A percentile compares a stretch with the other conserved stretches of the same genome.
These are phyloP conservation scores for Cardamine chenopodiifolia DNA, from an alignment of 345 rosid genomes.

Conservation along the genomic window DNA sequence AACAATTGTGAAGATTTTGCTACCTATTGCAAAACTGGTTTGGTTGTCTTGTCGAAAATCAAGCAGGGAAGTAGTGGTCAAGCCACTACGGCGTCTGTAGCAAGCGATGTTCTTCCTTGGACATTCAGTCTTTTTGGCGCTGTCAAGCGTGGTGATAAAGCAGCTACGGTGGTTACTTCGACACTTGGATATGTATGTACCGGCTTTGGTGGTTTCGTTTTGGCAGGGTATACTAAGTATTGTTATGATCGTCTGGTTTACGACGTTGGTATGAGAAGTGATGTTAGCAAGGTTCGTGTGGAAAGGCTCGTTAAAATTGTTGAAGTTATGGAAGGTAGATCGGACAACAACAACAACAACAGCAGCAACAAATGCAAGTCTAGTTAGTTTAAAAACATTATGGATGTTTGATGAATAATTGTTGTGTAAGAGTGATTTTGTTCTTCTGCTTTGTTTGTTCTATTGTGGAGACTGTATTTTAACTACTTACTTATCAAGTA, in stretches of 20 bases:
- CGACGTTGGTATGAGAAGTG: not conserved
- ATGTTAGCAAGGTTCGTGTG: not conserved
- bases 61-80: conserved; percentile 72
- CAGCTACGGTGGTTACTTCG: conserved; percentile 18
- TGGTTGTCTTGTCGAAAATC: conserved; percentile 43
- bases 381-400: not conserved
- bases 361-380: not conserved
- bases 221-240: not conserved
- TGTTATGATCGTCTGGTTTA: not conserved
- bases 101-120: not conserved
- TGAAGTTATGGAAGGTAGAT: not conserved
- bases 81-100: conserved; percentile 37
- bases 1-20: conserved; percentile 88
- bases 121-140: not conserved
- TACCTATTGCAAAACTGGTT: conserved; percentile 71
- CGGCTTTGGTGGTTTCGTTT: not conserved
- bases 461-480: conserved; percentile 15
- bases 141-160: not conserved
- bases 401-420: not conserved
- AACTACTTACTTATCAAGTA: too few species aligned
- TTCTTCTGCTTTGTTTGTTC: conserved; percentile 14
- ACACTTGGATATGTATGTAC: not conserved
- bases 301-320: not conserved
- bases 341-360: conserved; percentile 8
- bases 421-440: not conserved